phyloP scores from a whole-genome alignment of 2,329 filamentous ascomycete genomes.

The Aspergillus sp. region DNA sequence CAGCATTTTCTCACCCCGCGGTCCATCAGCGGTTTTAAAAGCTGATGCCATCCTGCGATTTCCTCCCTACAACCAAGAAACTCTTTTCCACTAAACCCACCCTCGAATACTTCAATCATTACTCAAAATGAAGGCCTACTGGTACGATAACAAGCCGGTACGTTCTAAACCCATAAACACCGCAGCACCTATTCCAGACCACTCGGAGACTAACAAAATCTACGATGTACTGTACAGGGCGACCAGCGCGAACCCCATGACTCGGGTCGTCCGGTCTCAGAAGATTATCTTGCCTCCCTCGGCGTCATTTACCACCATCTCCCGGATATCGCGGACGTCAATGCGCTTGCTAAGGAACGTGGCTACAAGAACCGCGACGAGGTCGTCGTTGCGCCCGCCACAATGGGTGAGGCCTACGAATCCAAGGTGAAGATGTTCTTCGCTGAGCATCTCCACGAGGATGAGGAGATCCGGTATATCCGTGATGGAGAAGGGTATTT shows the following conservation, averaged over 20 bases:
- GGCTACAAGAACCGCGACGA: constrained; percentile 94
- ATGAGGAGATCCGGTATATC: constrained; percentile 97
- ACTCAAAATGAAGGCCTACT: constrained; percentile 66
- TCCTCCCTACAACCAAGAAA: not conserved
- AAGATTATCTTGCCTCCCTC: constrained; percentile 66
- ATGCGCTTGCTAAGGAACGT: constrained; percentile 71
- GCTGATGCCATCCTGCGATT: constrained; percentile 3
- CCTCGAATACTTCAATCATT: not conserved
- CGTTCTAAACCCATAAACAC: constrained; percentile 13
- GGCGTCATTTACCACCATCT: constrained; percentile 79
- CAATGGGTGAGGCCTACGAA: constrained; percentile 86
- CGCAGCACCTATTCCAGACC: not conserved
- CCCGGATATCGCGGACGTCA: constrained; percentile 64
- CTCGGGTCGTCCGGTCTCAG: constrained; percentile 69
- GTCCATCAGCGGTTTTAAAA: constrained; percentile 8
- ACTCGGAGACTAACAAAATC: not conserved
- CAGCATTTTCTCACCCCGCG: constrained; percentile 18
- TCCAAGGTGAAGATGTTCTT: constrained; percentile 94
- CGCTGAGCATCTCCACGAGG: constrained; percentile 92
- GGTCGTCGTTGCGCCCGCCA: constrained; percentile 80
- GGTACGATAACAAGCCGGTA: constrained; percentile 67
- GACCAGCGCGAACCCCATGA: constrained; percentile 92
- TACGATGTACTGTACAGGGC: constrained; percentile 60
- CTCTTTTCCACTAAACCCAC: not conserved
- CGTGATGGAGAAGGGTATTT: constrained; percentile 87